Conservation (phyloP, 164 flowering plant species). For the Pachysandra terminalis region DNA sequence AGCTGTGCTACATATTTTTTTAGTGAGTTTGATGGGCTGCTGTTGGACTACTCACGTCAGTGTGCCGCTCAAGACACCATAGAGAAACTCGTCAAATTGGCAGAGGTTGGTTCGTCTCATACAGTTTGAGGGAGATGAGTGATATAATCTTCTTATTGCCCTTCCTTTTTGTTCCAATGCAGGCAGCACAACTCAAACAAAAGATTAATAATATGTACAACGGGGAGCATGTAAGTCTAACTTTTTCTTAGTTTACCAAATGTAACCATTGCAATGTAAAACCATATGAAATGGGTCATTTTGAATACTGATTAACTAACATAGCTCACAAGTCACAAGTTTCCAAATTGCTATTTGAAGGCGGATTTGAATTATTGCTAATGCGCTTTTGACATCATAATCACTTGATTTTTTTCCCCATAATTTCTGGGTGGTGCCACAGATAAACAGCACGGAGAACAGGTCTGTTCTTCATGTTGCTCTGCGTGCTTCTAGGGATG, state of each 20-base stretch:
- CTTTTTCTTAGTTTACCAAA: background rate
- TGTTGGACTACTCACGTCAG: constrained; percentile 88
- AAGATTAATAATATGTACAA: constrained; percentile 74
- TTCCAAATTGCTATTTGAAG: background rate
- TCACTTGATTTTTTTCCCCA: constrained; percentile 1
- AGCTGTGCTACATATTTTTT: background rate
- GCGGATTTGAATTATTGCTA: background rate
- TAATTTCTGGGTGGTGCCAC: no score
- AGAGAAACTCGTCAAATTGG: constrained; percentile 61
- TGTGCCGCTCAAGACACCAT: constrained; percentile 58
- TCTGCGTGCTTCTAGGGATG: constrained; percentile 82
- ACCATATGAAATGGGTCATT: background rate
- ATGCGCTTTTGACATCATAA: background rate
- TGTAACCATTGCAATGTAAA: background rate
- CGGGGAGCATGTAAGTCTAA: constrained; percentile 74
- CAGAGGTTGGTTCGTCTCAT: constrained; percentile 49
- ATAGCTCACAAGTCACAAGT: background rate
- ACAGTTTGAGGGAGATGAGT: background rate
- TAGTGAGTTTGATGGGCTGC: constrained; percentile 80
- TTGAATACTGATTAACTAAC: background rate
- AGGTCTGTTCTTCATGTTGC: constrained; percentile 97
- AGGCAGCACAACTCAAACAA: constrained; percentile 79
- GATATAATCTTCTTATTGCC: background rate
- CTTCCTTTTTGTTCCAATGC: constrained; percentile 17
- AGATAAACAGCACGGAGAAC: constrained; percentile 92